Conservation (phyloP, 352 stramenopile genomes). For the Globisporangium lucens region DNA sequence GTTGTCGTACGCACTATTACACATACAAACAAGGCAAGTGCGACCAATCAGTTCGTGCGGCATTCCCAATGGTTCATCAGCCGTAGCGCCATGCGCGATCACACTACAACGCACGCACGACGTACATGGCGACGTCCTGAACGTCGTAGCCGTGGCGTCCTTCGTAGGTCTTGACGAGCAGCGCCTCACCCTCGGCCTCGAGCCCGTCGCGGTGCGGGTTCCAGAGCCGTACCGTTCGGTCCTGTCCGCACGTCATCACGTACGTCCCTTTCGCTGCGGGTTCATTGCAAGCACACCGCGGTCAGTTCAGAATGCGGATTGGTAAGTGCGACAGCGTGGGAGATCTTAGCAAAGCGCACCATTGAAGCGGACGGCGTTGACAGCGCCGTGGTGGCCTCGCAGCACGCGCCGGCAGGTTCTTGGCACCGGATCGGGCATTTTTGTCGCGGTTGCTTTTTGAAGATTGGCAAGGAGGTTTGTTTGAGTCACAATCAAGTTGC, state of each 20-base stretch:
- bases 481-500: too few species aligned
- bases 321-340: not conserved
- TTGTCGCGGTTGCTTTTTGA: not conserved
- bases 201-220: slow-evolving; percentile 80
- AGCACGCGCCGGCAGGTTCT: slow-evolving; percentile 48
- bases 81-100: not conserved
- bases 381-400: slow-evolving; percentile 59
- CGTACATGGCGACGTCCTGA: slow-evolving; percentile 87
- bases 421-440: slow-evolving; percentile 23
- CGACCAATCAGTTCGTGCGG: not conserved
- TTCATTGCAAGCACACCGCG: slow-evolving; percentile 6
- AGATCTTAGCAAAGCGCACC: slow-evolving; percentile 21
- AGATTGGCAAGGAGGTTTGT: too few species aligned
- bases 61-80: not conserved
- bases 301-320: too few species aligned
- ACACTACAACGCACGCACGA: not conserved
- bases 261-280: slow-evolving; percentile 82
- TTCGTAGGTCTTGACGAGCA: slow-evolving; percentile 86
- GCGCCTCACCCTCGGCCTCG: slow-evolving; percentile 50
- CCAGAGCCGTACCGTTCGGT: slow-evolving; percentile 85
- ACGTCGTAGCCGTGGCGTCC: slow-evolving; percentile 87
- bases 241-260: slow-evolving; percentile 87
- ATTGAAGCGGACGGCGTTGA: slow-evolving; percentile 84
- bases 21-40: not conserved
- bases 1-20: slow-evolving; percentile 72